phyloP scores from a whole-genome alignment of 768 basidiomycete species.

The Clavulina sp. region DNA sequence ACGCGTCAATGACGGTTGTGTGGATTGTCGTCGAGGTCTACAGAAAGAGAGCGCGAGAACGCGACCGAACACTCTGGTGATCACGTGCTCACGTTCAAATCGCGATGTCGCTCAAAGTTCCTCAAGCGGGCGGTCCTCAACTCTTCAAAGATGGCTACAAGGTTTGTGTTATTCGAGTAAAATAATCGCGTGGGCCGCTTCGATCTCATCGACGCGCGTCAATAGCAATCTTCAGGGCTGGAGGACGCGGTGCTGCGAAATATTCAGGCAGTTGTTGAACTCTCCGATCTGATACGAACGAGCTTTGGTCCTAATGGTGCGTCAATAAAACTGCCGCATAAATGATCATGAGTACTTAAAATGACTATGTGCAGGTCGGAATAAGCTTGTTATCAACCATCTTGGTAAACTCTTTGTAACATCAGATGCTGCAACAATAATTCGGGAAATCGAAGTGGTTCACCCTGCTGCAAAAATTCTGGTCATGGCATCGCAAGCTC shows the following conservation, averaged over 20 bases:
- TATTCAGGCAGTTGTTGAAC: constrained; percentile 88
- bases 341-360: neutral
- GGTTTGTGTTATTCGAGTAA: constrained; percentile 24
- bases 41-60: too few species aligned
- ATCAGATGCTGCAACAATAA: constrained; percentile 97
- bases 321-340: constrained; percentile 16
- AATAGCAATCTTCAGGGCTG: constrained; percentile 63
- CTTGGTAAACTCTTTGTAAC: constrained; percentile 91
- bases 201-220: neutral
- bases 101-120: constrained; percentile 83
- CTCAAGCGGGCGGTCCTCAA: constrained; percentile 71
- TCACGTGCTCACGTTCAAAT: too few species aligned
- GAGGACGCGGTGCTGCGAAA: constrained; percentile 96
- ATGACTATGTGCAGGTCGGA: constrained; percentile 43
- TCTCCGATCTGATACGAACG: constrained; percentile 87
- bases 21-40: too few species aligned
- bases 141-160: constrained; percentile 98
- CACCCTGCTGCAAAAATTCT: constrained; percentile 97
- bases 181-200: neutral
- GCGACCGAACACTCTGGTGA: too few species aligned
- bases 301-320: constrained; percentile 92
- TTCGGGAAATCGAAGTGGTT: constrained; percentile 93
- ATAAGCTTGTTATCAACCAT: constrained; percentile 97
- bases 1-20: too few species aligned
- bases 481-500: constrained; percentile 97